Evolutionary conservation across 2,329 filamentous ascomycete genomes (phyloP).

Genomic region (Erysiphe pulchra): DNA sequence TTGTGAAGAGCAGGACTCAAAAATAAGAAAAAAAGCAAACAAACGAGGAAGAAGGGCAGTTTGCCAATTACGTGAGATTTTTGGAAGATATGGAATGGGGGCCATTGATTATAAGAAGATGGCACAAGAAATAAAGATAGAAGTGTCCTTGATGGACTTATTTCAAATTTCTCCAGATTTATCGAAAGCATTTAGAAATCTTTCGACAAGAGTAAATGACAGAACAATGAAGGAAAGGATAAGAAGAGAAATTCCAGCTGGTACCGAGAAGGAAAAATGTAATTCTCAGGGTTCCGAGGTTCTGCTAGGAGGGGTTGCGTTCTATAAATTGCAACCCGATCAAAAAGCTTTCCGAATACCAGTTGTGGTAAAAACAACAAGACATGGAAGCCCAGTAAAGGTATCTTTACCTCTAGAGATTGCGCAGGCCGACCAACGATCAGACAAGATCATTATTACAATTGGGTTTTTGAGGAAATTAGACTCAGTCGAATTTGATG

Average conservation of each 20-base stretch:
- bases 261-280: background rate
- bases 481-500: no score
- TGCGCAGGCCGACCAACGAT: background rate
- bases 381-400: background rate
- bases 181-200: no score
- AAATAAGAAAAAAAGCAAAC: background rate
- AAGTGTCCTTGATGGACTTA: no score
- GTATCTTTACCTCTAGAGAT: background rate
- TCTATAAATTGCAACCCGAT: background rate
- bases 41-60: background rate
- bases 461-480: background rate
- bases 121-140: no score
- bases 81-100: no score
- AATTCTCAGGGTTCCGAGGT: background rate
- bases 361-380: background rate
- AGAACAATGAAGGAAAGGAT: no score
- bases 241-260: no score
- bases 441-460: background rate
- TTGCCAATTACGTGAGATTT: no score
- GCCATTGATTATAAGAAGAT: no score
- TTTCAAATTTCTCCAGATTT: no score
- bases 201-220: no score
- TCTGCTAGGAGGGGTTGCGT: background rate
- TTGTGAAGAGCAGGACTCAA: background rate
- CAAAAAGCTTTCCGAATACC: background rate